phyloP scores from a whole-genome alignment of 345 rosid species.

The Tarenaya hassleriana region DNA sequence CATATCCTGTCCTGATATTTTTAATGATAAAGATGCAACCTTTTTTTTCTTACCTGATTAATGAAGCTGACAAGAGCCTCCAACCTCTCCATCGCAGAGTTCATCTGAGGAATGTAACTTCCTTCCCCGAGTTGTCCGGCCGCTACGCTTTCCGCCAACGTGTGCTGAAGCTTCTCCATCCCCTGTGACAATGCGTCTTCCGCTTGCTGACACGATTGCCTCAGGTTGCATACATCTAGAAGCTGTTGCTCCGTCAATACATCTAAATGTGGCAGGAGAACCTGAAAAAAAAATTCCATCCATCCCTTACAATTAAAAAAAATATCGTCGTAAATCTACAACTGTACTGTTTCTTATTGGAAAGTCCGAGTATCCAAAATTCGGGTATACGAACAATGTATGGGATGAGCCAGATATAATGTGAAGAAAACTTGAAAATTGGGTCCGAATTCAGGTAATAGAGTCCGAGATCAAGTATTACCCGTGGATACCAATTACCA shows the following conservation, averaged over 20 bases:
- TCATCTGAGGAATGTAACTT: constrained; percentile 44
- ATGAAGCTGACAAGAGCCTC: constrained; percentile 74
- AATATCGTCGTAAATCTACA: neutral
- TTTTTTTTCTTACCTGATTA: constrained; percentile 50
- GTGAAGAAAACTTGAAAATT: too few species aligned
- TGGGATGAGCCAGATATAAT: too few species aligned
- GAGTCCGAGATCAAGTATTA: too few species aligned
- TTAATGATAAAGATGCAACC: too few species aligned
- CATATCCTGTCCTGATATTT: too few species aligned
- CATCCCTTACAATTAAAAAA: too few species aligned
- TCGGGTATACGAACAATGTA: too few species aligned
- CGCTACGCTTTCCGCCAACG: constrained; percentile 59
- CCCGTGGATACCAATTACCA: too few species aligned
- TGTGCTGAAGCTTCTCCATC: constrained; percentile 81
- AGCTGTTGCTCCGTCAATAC: constrained; percentile 59
- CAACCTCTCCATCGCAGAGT: constrained; percentile 67
- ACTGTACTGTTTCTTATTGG: neutral
- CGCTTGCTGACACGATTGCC: constrained; percentile 85
- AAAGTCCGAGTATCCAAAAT: neutral
- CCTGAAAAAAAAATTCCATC: constrained; percentile 37
- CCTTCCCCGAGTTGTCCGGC: constrained; percentile 53
- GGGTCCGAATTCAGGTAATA: too few species aligned
- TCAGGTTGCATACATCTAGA: constrained; percentile 45
- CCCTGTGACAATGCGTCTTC: constrained; percentile 94
- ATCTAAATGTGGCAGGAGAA: constrained; percentile 74